Evolutionary conservation across 2,329 filamentous ascomycete species (phyloP).

Genomic region (Alternaria brassicae): DNA sequence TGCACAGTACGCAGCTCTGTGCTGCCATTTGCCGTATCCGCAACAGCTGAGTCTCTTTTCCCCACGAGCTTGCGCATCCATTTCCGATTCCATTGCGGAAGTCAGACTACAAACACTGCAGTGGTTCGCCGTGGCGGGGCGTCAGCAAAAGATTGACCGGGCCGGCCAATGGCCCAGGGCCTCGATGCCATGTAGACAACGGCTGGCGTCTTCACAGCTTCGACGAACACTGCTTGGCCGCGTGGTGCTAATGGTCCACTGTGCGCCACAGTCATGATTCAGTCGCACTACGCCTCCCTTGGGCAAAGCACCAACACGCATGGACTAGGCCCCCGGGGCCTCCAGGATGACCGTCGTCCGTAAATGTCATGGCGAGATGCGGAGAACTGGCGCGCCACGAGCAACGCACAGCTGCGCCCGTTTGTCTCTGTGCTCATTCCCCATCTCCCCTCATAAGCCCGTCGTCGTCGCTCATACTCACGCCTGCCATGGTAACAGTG

Average conservation of each 20-base stretch:
- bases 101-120: conserved; percentile 2
- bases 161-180: background rate
- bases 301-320: conserved; percentile 24
- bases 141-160: background rate
- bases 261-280: conserved; percentile 22
- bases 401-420: conserved; percentile 10
- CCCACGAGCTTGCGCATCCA: background rate
- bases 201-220: conserved; percentile 11
- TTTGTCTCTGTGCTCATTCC: conserved; percentile 12
- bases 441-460: conserved; percentile 7
- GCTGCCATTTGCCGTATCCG: background rate
- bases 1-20: conserved; percentile 1
- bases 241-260: conserved; percentile 15
- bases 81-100: background rate
- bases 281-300: conserved; percentile 21
- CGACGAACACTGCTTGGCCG: conserved; percentile 1
- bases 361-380: conserved; percentile 39
- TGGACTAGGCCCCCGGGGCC: conserved; percentile 22
- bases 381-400: conserved; percentile 29
- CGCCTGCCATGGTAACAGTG: conserved; percentile 31
- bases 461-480: conserved; percentile 3
- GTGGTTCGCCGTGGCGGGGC: background rate
- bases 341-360: conserved; percentile 18
- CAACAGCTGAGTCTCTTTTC: background rate
- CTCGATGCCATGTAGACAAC: conserved; percentile 9